phyloP scores from a whole-genome alignment of 1,284 basidiomycete species.

The Schizophyllum commune region DNA sequence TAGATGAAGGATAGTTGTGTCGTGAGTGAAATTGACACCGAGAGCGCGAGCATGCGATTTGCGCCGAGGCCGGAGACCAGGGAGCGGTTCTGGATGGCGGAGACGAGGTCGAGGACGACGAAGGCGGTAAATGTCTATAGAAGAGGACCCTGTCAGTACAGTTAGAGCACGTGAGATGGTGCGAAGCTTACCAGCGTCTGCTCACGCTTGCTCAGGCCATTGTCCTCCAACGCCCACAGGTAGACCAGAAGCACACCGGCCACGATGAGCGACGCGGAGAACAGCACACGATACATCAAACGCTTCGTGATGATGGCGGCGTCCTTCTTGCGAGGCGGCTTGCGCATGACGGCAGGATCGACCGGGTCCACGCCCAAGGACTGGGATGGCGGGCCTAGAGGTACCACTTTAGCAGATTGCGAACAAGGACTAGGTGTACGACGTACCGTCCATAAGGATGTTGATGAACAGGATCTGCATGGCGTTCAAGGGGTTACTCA shows the following conservation, averaged over 20 bases:
- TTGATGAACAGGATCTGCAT: slow-evolving; percentile 99
- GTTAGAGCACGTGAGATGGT: neutral
- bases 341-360: slow-evolving; percentile 82
- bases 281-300: slow-evolving; percentile 75
- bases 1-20: slow-evolving; percentile 86
- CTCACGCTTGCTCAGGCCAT: slow-evolving; percentile 75
- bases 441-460: slow-evolving; percentile 93
- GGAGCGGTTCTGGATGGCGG: slow-evolving; percentile 91
- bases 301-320: slow-evolving; percentile 77
- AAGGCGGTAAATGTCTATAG: slow-evolving; percentile 90
- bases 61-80: slow-evolving; percentile 70
- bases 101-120: slow-evolving; percentile 94
- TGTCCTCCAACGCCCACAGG: slow-evolving; percentile 74
- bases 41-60: slow-evolving; percentile 87
- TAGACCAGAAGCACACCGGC: slow-evolving; percentile 87
- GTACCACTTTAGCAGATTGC: slow-evolving; percentile 1
- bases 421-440: slow-evolving; percentile 5
- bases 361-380: slow-evolving; percentile 96
- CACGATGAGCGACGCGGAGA: slow-evolving; percentile 89
- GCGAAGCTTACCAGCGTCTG: slow-evolving; percentile 76
- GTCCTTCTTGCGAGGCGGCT: slow-evolving; percentile 84
- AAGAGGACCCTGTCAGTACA: neutral
- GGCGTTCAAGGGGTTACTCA: slow-evolving; percentile 91
- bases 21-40: slow-evolving; percentile 78
- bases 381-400: slow-evolving; percentile 85